Base-by-base conservation (phyloP, 1,139 yeast genomes). In the Scheffersomyces insectosa region DNA sequence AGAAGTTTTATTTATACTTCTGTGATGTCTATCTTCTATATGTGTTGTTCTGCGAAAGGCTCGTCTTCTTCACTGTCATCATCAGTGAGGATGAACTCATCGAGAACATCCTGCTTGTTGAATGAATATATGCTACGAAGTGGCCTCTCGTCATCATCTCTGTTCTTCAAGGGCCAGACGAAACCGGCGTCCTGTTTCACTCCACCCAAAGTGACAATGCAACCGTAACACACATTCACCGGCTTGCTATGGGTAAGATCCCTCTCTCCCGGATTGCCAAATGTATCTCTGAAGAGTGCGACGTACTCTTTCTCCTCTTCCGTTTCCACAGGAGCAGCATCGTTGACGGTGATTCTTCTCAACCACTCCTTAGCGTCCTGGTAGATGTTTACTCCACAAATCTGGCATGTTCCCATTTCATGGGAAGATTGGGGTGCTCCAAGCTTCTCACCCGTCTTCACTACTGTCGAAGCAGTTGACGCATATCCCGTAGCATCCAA, bases 391-490 rank as follows among this genome's bases (percentile, higher is more conserved):
- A 65, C 70, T 8, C 73, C 74, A 60, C 91, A 85, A 1, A 83
- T 56, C 33, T 66, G 65, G 62, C 95, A 87, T 5, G 52, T 40
- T 3, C 47, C 55, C 3, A 44, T 25, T 2, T 49, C 45, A 8
- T 48, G 42, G 4, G 45, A 51, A 15, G 51, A 54, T n/a, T 54
- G 60, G 0, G 88, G 89, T 8, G 77, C 76, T 1, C 80, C 81
- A 40, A 93, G 67, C 61, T 93, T 91, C 41, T 83, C 84, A 9
- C 95, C 96, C 0, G 96, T 91, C 50, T 88, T 83, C 10, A 90
- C 91, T 14, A 93, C 98, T 0, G 99, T 91, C 0, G 97, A 86
- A 2, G 95, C 93, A 3, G 95, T 89, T 41, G 95, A 89, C 0
- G 97, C 89, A 57, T 90, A 91, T 6, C 87, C 95, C 8, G 79